These are phyloP conservation scores for Cytospora piceicola DNA, from an alignment of 2,329 filamentous ascomycete genomes.

Conservation along the genomic window DNA sequence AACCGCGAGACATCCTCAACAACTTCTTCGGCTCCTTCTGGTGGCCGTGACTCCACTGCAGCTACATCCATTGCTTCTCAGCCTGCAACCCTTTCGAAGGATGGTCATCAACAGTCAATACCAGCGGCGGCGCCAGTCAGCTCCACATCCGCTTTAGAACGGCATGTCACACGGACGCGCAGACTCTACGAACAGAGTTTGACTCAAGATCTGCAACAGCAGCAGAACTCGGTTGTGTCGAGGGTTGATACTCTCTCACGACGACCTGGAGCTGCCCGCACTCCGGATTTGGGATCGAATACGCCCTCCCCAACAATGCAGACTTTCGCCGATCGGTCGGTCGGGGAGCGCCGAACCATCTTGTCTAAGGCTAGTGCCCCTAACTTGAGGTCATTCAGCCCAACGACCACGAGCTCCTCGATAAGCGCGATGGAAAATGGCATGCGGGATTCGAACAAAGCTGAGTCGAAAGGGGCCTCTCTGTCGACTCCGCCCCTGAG, in stretches of 20 bases:
- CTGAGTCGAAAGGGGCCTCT: slow-evolving; percentile 44
- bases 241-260: slow-evolving; percentile 78
- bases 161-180: slow-evolving; percentile 70
- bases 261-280: slow-evolving; percentile 54
- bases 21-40: slow-evolving; percentile 69
- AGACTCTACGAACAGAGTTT: slow-evolving; percentile 84
- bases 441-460: slow-evolving; percentile 37
- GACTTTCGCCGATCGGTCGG: slow-evolving; percentile 50
- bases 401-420: slow-evolving; percentile 47
- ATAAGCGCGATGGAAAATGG: slow-evolving; percentile 41
- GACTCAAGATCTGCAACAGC: slow-evolving; percentile 77
- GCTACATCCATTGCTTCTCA: slow-evolving; percentile 89
- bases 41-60: slow-evolving; percentile 78
- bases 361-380: slow-evolving; percentile 66
- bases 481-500: slow-evolving; percentile 50
- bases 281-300: slow-evolving; percentile 52
- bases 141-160: slow-evolving; percentile 56
- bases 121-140: slow-evolving; percentile 43
- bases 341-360: slow-evolving; percentile 48
- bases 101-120: slow-evolving; percentile 48
- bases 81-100: slow-evolving; percentile 55
- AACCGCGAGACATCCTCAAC: slow-evolving; percentile 89
- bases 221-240: slow-evolving; percentile 76
- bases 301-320: slow-evolving; percentile 51
- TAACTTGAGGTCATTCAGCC: slow-evolving; percentile 65